phyloP scores from a whole-genome alignment of 495 filamentous ascomycete genomes.

The Aspergillus asperescens region DNA sequence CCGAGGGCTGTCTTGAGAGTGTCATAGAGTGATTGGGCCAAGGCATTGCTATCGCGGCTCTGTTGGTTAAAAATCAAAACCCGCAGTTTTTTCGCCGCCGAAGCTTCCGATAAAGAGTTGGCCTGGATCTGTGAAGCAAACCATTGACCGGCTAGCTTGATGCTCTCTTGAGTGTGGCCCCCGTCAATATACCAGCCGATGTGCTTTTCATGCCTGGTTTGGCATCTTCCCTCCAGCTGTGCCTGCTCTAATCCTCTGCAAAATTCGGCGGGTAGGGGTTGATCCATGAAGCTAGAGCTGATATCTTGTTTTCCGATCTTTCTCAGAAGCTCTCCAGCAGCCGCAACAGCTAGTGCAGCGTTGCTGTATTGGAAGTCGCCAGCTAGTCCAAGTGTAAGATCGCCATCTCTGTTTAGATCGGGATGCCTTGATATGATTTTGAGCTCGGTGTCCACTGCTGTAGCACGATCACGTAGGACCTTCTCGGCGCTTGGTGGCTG shows the following conservation, averaged over 20 bases:
- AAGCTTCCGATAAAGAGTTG: constrained; percentile 44
- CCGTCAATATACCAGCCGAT: constrained; percentile 87
- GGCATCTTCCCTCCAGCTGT: constrained; percentile 76
- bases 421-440: constrained; percentile 59
- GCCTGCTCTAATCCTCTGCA: constrained; percentile 68
- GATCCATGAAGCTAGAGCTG: constrained; percentile 43
- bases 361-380: constrained; percentile 84
- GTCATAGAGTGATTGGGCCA: constrained; percentile 62
- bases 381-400: constrained; percentile 67
- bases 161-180: constrained; percentile 85
- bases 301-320: constrained; percentile 40
- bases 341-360: constrained; percentile 71
- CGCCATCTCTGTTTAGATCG: constrained; percentile 44
- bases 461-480: constrained; percentile 66
- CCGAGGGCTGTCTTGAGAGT: constrained; percentile 55
- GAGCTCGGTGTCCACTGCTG: constrained; percentile 57
- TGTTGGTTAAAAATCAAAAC: constrained; percentile 96
- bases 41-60: constrained; percentile 62
- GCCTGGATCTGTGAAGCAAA: constrained; percentile 55
- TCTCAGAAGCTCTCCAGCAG: constrained; percentile 58
- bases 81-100: constrained; percentile 38
- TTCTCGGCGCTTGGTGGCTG: constrained; percentile 61
- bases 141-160: constrained; percentile 74
- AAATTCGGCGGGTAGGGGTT: constrained; percentile 59
- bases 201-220: constrained; percentile 61